A percentile compares a stretch with the other conserved stretches of the same genome.
These are phyloP conservation scores for Phytophthora podocarpi DNA, from an alignment of 352 stramenopile genomes.

Conservation along the genomic window DNA sequence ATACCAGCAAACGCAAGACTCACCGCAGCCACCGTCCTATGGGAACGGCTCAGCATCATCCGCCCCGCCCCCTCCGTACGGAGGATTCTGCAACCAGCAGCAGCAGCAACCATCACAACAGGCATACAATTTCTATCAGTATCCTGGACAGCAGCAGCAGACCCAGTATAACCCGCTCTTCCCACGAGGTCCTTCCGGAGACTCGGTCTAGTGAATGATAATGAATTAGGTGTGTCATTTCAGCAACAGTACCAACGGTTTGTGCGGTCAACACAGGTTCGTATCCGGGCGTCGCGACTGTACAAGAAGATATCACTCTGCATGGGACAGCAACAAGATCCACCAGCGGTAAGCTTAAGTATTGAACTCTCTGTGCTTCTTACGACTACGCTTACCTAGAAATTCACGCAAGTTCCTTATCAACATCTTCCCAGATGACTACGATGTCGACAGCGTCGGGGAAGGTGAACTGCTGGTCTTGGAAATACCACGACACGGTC, in stretches of 20 bases:
- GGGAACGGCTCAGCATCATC: constrained; percentile 35
- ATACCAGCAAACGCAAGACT: constrained; percentile 43
- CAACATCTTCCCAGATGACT: constrained; percentile 11
- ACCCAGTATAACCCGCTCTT: constrained; percentile 32
- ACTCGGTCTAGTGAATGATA: constrained; percentile 29
- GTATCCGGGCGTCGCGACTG: too few relatives aligned
- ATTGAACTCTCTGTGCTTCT: too few relatives aligned
- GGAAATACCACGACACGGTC: constrained; percentile 33
- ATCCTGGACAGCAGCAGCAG: constrained; percentile 41
- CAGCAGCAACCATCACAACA: constrained; percentile 34
- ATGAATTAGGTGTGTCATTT: not conserved
- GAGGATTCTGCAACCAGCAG: constrained; percentile 49
- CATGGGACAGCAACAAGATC: too few relatives aligned
- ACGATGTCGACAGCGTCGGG: constrained; percentile 31
- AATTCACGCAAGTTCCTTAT: not conserved
- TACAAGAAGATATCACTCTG: too few relatives aligned
- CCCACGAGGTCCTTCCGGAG: constrained; percentile 12
- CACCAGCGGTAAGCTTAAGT: too few relatives aligned
- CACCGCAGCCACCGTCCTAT: constrained; percentile 23
- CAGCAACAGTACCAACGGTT: not conserved
- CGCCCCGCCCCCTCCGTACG: constrained; percentile 40
- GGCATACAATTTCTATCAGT: constrained; percentile 47
- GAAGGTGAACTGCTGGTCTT: constrained; percentile 28
- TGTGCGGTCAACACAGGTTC: not conserved
- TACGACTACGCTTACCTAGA: too few relatives aligned